phyloP scores from a whole-genome alignment of 768 basidiomycete genomes.

The Suillus subluteus region DNA sequence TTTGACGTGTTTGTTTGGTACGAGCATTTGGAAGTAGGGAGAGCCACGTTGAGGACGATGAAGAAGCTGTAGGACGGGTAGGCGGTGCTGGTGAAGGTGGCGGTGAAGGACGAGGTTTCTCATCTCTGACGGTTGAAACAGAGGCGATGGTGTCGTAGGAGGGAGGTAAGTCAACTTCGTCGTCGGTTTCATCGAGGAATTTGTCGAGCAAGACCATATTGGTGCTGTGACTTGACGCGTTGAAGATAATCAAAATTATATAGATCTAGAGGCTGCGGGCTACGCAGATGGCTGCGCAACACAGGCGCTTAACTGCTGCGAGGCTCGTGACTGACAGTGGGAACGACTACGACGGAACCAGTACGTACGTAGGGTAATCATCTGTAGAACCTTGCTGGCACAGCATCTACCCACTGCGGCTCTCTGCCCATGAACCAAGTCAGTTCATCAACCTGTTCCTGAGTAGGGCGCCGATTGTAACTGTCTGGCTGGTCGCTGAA shows the following conservation, averaged over 20 bases:
- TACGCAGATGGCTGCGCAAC: background rate
- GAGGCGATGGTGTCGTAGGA: constrained; percentile 28
- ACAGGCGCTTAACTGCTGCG: constrained; percentile 1
- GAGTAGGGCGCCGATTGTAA: no score
- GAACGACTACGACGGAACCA: background rate
- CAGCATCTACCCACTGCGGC: background rate
- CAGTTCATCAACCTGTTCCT: no score
- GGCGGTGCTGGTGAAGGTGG: background rate
- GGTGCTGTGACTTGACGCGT: background rate
- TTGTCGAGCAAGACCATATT: constrained; percentile 28
- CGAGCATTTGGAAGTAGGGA: constrained; percentile 26
- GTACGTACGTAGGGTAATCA: background rate
- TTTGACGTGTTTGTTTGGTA: constrained; percentile 53
- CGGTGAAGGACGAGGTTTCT: constrained; percentile 14
- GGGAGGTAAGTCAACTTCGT: constrained; percentile 22
- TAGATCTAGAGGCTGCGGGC: background rate
- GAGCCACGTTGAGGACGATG: constrained; percentile 17
- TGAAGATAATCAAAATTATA: background rate
- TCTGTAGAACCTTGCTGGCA: background rate
- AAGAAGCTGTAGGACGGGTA: background rate
- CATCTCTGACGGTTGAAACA: constrained; percentile 12
- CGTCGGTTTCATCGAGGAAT: constrained; percentile 9
- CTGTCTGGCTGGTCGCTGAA: no score
- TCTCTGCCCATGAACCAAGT: no score
- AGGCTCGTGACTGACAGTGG: background rate